phyloP scores from a whole-genome alignment of 2,329 filamentous ascomycete species.

The Colletotrichum eremochloae region DNA sequence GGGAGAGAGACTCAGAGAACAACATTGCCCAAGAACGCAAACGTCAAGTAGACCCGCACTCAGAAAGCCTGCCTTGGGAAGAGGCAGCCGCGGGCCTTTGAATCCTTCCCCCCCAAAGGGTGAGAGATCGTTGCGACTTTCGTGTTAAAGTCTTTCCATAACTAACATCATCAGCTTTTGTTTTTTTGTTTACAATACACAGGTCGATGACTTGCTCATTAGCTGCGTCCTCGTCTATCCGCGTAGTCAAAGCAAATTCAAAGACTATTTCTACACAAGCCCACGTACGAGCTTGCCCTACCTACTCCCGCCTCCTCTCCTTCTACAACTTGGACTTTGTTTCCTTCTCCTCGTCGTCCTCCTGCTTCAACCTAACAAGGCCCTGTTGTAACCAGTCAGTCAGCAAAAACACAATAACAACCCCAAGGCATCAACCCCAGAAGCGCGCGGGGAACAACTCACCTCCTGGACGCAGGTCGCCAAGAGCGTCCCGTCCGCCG shows the following conservation, averaged over 20 bases:
- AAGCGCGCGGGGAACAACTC: constrained; percentile 46
- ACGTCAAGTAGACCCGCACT: too few relatives aligned
- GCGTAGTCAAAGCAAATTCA: not conserved
- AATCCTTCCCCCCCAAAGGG: not conserved
- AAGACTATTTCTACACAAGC: constrained; percentile 1
- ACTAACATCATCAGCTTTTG: not conserved
- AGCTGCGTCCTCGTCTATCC: not conserved
- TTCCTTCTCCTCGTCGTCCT: constrained; percentile 49
- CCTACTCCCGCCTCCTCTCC: not conserved
- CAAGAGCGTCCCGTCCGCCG: constrained; percentile 77
- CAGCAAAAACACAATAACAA: not conserved
- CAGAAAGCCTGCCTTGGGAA: too few relatives aligned
- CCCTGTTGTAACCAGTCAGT: constrained; percentile 57
- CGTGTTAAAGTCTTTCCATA: not conserved
- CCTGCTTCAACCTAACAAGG: constrained; percentile 63
- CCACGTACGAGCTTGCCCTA: not conserved
- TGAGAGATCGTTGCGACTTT: not conserved
- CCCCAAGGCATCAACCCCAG: not conserved
- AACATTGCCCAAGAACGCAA: too few relatives aligned
- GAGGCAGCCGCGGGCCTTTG: not conserved
- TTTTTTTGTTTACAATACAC: not conserved
- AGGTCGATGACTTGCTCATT: not conserved
- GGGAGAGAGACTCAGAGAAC: too few relatives aligned
- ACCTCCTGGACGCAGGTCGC: constrained; percentile 87
- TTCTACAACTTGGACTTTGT: constrained; percentile 52